A percentile compares a stretch with the other conserved stretches of the same genome.
phyloP scores from a whole-genome alignment of 2,329 filamentous ascomycete genomes.

The Pseudocercospora fuligena region DNA sequence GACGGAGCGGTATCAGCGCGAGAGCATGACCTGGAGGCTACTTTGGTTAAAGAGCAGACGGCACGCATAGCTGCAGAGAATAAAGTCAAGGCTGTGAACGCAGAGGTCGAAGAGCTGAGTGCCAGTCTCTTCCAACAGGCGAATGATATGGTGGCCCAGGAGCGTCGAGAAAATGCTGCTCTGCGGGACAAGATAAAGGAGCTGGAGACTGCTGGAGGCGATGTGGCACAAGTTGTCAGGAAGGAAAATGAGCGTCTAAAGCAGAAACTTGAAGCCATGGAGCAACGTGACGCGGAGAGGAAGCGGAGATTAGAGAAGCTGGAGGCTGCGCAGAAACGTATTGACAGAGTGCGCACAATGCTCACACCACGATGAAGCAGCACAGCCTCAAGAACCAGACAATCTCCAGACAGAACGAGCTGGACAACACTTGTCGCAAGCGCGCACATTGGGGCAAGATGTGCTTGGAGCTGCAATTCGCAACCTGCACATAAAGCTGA shows the following conservation, averaged over 20 bases:
- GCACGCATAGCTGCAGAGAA: constrained; percentile 72
- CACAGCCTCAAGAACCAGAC: not conserved
- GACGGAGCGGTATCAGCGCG: constrained; percentile 34
- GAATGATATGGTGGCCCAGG: constrained; percentile 83
- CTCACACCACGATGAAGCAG: constrained; percentile 48
- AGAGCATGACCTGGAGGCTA: constrained; percentile 61
- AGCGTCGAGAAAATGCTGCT: constrained; percentile 71
- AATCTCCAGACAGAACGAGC: not conserved
- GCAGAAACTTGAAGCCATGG: constrained; percentile 70
- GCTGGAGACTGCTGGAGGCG: constrained; percentile 69
- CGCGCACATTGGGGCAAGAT: not conserved
- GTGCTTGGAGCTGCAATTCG: not conserved
- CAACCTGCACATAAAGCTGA: not conserved
- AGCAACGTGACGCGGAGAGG: constrained; percentile 73
- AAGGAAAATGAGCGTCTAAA: constrained; percentile 69
- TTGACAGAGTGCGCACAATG: constrained; percentile 71
- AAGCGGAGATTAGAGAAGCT: constrained; percentile 69
- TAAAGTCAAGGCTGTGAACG: constrained; percentile 67
- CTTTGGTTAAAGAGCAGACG: constrained; percentile 68
- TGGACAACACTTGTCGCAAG: not conserved
- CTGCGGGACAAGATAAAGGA: constrained; percentile 72
- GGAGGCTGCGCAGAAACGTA: constrained; percentile 71
- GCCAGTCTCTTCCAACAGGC: constrained; percentile 78
- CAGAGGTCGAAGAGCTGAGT: constrained; percentile 79
- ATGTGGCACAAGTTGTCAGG: constrained; percentile 68